phyloP scores from a whole-genome alignment of 208 protist genomes.

The Trypanosomatidae sp. region DNA sequence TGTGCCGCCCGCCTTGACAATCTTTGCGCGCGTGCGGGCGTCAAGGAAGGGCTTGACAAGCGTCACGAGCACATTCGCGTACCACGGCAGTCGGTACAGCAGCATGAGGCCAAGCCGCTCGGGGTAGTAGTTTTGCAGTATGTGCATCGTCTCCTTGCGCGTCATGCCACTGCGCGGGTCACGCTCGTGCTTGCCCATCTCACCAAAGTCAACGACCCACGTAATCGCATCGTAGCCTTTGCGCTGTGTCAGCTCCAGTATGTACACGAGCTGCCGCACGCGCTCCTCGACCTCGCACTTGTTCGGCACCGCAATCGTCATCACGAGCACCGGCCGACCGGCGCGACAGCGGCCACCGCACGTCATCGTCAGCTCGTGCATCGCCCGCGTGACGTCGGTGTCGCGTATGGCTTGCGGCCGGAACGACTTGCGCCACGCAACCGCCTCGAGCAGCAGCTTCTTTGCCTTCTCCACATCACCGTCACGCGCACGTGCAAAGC shows the following conservation, averaged over 20 bases:
- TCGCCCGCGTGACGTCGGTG: slow-evolving; percentile 13
- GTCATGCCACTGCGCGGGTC: slow-evolving; percentile 18
- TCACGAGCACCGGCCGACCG: slow-evolving; percentile 30
- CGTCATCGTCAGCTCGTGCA: slow-evolving; percentile 25
- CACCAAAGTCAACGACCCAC: slow-evolving; percentile 52
- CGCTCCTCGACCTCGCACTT: slow-evolving; percentile 25
- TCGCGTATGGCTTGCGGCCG: slow-evolving; percentile 31
- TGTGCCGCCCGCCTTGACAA: slow-evolving; percentile 15
- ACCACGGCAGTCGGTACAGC: slow-evolving; percentile 51
- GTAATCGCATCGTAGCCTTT: slow-evolving; percentile 50
- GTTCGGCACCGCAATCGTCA: slow-evolving; percentile 40
- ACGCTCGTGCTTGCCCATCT: slow-evolving; percentile 33
- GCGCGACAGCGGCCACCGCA: slow-evolving; percentile 19
- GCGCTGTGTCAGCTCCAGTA: slow-evolving; percentile 36
- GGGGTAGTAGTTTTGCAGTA: slow-evolving; percentile 59
- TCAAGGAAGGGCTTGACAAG: slow-evolving; percentile 41
- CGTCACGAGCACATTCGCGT: slow-evolving; percentile 16
- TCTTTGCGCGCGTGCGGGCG: slow-evolving; percentile 18
- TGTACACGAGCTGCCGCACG: slow-evolving; percentile 40
- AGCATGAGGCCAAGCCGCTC: slow-evolving; percentile 34
- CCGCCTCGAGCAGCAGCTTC: slow-evolving; percentile 18
- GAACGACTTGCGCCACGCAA: slow-evolving; percentile 36
- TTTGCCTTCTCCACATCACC: slow-evolving; percentile 20
- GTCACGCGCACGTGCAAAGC: slow-evolving; percentile 39
- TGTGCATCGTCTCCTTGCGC: slow-evolving; percentile 40